A percentile compares a stretch with the other conserved stretches of the same genome.
These are phyloP conservation scores for Suillus discolor DNA, from an alignment of 768 basidiomycete species.

Conservation along the genomic window DNA sequence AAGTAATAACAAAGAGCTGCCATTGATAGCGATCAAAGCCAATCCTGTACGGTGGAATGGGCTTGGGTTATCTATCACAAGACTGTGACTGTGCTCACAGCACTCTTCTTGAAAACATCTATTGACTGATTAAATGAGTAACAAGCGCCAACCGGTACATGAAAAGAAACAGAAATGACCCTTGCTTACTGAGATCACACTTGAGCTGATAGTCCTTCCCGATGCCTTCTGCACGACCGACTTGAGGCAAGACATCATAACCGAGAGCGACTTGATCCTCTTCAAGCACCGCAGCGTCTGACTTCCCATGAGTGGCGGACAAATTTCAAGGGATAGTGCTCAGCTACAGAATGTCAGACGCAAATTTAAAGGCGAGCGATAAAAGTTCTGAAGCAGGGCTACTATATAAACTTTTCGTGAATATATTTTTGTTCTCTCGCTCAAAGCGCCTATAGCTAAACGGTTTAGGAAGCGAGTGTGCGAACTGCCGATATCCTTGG, in stretches of 20 bases:
- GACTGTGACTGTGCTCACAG: conserved; percentile 13
- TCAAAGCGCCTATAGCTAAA: neutral
- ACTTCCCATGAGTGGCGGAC: neutral
- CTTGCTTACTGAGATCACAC: conserved; percentile 31
- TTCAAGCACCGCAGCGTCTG: conserved; percentile 9
- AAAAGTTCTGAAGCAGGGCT: neutral
- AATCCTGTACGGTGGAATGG: conserved; percentile 34
- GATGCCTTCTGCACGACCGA: conserved; percentile 25
- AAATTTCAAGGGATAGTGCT: neutral
- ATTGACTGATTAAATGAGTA: conserved; percentile 38
- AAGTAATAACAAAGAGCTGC: conserved; percentile 47
- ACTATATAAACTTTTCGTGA: neutral
- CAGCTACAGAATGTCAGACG: neutral
- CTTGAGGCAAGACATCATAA: conserved; percentile 19
- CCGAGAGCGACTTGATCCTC: conserved; percentile 20
- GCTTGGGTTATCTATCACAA: neutral
- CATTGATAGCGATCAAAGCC: conserved; percentile 53
- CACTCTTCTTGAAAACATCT: conserved; percentile 49
- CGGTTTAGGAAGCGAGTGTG: neutral
- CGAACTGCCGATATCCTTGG: neutral
- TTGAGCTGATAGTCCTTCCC: conserved; percentile 36
- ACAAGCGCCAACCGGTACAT: neutral
- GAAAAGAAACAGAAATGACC: neutral
- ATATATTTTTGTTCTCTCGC: neutral
- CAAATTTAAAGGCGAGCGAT: neutral